These are phyloP conservation scores for Trametes pubescens DNA, from an alignment of 1,284 basidiomycete species.

Conservation along the genomic window DNA sequence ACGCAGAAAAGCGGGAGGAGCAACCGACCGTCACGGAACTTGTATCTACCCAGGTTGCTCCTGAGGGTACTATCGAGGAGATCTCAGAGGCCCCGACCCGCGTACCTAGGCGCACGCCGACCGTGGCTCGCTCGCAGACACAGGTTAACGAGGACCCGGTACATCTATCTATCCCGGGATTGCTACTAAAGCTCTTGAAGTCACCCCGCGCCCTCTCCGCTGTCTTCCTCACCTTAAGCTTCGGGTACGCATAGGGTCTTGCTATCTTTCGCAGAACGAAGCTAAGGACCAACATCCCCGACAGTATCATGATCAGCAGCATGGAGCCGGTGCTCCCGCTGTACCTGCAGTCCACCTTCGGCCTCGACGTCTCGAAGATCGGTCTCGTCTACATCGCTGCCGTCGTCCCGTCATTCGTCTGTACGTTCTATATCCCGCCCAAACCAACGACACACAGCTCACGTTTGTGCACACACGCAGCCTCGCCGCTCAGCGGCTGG, in stretches of 20 bases:
- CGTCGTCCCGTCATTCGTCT: conserved; percentile 72
- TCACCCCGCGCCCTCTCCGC: conserved; percentile 66
- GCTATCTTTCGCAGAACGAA: conserved; percentile 1
- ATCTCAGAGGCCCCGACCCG: not conserved
- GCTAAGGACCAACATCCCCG: not conserved
- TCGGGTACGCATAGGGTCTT: conserved; percentile 55
- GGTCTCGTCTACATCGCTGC: conserved; percentile 78
- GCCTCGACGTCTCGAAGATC: conserved; percentile 65
- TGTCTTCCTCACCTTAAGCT: conserved; percentile 61
- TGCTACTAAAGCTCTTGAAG: conserved; percentile 49
- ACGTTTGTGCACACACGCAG: conserved; percentile 42
- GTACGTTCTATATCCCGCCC: conserved; percentile 46
- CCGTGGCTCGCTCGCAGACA: not conserved
- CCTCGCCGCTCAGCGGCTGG: conserved; percentile 69
- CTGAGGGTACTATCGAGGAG: conserved; percentile 3
- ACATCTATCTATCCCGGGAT: conserved; percentile 17
- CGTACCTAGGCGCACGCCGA: conserved; percentile 6
- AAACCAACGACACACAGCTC: not conserved
- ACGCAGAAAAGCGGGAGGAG: conserved; percentile 21
- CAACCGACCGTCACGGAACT: not conserved
- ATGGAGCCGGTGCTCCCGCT: conserved; percentile 75
- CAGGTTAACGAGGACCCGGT: not conserved
- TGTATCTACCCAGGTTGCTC: not conserved
- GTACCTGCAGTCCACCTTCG: conserved; percentile 67
- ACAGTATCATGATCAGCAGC: conserved; percentile 60